Evolutionary conservation across 2,329 filamentous ascomycete species (phyloP).

Genomic region (Monilinia fructigena): DNA sequence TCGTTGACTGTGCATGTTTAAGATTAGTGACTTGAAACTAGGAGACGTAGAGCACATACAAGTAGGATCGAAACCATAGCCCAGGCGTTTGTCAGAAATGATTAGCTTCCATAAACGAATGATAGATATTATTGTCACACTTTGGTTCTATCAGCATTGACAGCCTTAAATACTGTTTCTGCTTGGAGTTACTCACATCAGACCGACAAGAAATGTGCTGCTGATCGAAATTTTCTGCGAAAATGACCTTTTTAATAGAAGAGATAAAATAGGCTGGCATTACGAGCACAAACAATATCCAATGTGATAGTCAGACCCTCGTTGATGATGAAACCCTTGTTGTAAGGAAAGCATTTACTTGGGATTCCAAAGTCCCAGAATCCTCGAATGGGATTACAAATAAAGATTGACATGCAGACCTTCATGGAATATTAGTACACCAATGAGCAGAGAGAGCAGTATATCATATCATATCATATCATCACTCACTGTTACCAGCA

Average conservation of each 20-base stretch:
- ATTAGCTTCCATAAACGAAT: background rate
- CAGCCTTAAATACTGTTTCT: background rate
- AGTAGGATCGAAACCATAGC: background rate
- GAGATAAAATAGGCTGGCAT: conserved; percentile 4
- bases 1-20: background rate
- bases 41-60: background rate
- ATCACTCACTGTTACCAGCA: background rate
- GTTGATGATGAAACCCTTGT: background rate
- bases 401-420: background rate
- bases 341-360: background rate
- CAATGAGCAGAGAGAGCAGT: no score
- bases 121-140: background rate
- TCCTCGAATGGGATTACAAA: background rate
- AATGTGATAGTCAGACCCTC: background rate
- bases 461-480: no score
- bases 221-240: conserved; percentile 1
- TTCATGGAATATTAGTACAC: background rate
- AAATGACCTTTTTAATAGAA: background rate
- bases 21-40: background rate
- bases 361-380: background rate
- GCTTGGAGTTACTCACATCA: background rate
- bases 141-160: background rate
- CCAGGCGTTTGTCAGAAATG: no score
- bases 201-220: background rate
- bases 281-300: background rate